Conservation (phyloP, 495 filamentous ascomycete species). For the Aspergillus kassunensis region DNA sequence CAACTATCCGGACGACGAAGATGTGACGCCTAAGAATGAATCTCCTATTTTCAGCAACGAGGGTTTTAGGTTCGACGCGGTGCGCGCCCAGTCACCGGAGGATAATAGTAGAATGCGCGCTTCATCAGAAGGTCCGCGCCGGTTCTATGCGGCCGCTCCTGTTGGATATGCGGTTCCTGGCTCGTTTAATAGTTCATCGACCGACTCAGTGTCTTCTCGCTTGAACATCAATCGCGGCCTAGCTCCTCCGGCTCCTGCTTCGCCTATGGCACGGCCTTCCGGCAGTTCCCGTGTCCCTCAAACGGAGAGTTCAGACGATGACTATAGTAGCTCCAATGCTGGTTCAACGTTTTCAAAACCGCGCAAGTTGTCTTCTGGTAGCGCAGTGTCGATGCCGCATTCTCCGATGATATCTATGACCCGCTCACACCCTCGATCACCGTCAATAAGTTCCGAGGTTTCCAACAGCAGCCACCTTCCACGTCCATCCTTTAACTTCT, state of each 20-base stretch:
- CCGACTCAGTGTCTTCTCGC: constrained; percentile 41
- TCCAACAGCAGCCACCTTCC: constrained; percentile 59
- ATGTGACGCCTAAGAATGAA: constrained; percentile 27
- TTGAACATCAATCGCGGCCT: constrained; percentile 45
- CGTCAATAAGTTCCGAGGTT: constrained; percentile 76
- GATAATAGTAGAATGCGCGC: constrained; percentile 22
- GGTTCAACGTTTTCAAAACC: constrained; percentile 51
- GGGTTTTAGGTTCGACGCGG: constrained; percentile 40
- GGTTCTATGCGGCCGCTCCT: constrained; percentile 21
- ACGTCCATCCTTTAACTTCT: constrained; percentile 86
- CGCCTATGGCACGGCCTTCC: constrained; percentile 51
- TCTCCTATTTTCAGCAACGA: constrained; percentile 17
- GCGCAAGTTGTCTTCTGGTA: constrained; percentile 63
- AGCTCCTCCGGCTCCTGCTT: constrained; percentile 54
- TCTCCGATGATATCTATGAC: constrained; percentile 61
- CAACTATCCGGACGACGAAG: constrained; percentile 24
- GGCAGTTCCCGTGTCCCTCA: constrained; percentile 54
- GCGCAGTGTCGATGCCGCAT: constrained; percentile 55
- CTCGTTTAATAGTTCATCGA: constrained; percentile 36
- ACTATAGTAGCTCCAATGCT: constrained; percentile 49
- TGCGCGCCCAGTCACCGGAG: constrained; percentile 49
- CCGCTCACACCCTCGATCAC: constrained; percentile 61
- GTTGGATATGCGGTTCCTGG: constrained; percentile 1
- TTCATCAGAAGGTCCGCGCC: constrained; percentile 19
- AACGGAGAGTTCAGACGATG: constrained; percentile 63